Evolutionary conservation across 495 filamentous ascomycete genomes (phyloP).

Genomic region (Hypoxylon rickii): DNA sequence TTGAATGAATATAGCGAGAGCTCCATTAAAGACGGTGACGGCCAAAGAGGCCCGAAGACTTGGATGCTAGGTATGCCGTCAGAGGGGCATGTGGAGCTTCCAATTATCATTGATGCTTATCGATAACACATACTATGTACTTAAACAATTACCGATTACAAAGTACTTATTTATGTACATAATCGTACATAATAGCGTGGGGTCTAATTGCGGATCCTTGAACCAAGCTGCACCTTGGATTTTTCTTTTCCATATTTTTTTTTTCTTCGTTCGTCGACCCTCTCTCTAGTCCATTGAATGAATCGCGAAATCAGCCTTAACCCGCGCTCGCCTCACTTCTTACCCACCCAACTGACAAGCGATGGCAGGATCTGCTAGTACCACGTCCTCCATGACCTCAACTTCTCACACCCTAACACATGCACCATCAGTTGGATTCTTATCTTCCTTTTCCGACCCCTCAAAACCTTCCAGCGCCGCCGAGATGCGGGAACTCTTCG

Average conservation of each 20-base stretch:
- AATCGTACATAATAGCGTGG: too few species aligned
- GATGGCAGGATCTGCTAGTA: slow-evolving; percentile 55
- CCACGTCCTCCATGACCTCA: slow-evolving; percentile 58
- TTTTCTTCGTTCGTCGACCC: slow-evolving; percentile 14
- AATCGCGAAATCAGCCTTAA: too few species aligned
- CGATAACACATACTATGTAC: too few species aligned
- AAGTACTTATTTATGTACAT: too few species aligned
- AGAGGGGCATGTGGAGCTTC: slow-evolving; percentile 12
- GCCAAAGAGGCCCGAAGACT: too few species aligned
- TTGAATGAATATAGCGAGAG: too few species aligned
- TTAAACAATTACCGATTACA: too few species aligned
- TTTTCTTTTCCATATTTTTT: slow-evolving; percentile 4
- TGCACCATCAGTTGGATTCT: slow-evolving; percentile 42
- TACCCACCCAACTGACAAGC: too few species aligned
- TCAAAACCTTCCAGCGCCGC: slow-evolving; percentile 39
- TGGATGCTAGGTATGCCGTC: slow-evolving; percentile 12
- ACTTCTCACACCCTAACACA: slow-evolving; percentile 59
- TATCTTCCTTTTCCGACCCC: slow-evolving; percentile 35
- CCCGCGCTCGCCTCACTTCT: not conserved
- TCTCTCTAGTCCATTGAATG: not conserved
- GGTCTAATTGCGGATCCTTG: too few species aligned
- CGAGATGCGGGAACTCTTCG: slow-evolving; percentile 52
- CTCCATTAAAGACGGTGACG: not conserved
- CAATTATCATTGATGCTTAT: slow-evolving; percentile 8
- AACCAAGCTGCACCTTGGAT: not conserved